phyloP scores from a whole-genome alignment of 2,329 filamentous ascomycete genomes.

The Colletotrichum tanaceti region DNA sequence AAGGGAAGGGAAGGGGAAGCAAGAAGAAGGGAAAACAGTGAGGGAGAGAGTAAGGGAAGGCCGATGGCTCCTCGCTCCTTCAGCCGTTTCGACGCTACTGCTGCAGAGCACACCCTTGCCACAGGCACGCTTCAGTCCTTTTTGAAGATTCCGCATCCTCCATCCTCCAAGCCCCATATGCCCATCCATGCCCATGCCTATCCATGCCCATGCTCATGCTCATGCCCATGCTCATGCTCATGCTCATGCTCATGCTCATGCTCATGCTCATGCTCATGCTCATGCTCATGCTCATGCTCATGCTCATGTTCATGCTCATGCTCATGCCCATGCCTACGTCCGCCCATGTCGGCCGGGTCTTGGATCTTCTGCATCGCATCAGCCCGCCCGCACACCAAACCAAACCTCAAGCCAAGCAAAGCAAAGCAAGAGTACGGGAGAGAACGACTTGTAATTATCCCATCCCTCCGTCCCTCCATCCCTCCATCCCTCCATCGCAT shows the following conservation, averaged over 20 bases:
- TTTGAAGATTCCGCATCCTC: slow-evolving; percentile 2
- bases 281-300: background rate
- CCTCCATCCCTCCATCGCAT: slow-evolving; percentile 16
- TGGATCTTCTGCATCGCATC: slow-evolving; percentile 21
- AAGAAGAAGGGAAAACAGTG: background rate
- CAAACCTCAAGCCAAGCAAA: background rate
- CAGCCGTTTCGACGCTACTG: slow-evolving; percentile 11
- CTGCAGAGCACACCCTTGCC: slow-evolving; percentile 25
- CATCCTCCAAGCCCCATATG: background rate
- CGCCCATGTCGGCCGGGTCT: slow-evolving; percentile 18
- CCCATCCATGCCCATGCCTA: too few relatives aligned
- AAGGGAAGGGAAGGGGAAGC: background rate
- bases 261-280: too few relatives aligned
- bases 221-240: slow-evolving; percentile 11
- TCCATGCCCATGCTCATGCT: too few relatives aligned
- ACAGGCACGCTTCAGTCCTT: slow-evolving; percentile 4
- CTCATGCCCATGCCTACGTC: slow-evolving; percentile 3
- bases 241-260: slow-evolving; percentile 3
- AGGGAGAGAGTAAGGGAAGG: too few relatives aligned
- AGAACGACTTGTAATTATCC: background rate
- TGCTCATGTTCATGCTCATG: too few relatives aligned
- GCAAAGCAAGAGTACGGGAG: background rate
- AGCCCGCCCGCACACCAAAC: slow-evolving; percentile 11
- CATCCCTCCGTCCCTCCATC: background rate
- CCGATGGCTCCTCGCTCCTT: slow-evolving; percentile 1